Evolutionary conservation across 495 filamentous ascomycete species (phyloP), one percentile per base, ranked within the genome.

Genomic region (Hyaloscypha bicolor): DNA sequence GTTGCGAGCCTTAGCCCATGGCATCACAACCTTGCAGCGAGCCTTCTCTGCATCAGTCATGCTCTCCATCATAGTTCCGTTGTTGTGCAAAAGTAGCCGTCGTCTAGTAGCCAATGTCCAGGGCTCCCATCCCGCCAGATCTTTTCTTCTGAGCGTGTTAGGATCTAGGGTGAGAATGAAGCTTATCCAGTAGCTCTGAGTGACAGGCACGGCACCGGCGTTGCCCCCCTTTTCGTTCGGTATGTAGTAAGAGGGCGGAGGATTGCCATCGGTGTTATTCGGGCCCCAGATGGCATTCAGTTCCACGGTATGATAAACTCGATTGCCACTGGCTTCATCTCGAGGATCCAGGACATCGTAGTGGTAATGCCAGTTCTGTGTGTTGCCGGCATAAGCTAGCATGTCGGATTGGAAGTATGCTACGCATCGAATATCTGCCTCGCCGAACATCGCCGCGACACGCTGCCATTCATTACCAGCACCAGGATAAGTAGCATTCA

Each of bases 101-200:
- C 57, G 12, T 45, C 56, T 59, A 8, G 21, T 33, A 21, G 42
- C 33, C 12, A 52, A n/a, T 9, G 64, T 60, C 64, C 64, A 68
- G 9, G 62, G 35, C 12, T 42, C 33, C 85, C 85, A 88, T 65
- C 76, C 73, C 5, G 83, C 83, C 62, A 76, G 78, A 4, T 75
- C 79, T 5, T 71, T 33, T 16, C 73, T 64, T 33, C 81, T 77
- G 60, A 79, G 69, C 29, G 66, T 83, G 70, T 92, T 91, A 22
- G 89, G 89, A 74, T 92, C 79, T 64, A 86, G 83, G 1, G 81
- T 79, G 55, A 80, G 77, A 62, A 91, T 85, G 71, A 91, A 91
- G 69, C 87, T 90, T 2, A 85, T 83, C 87, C 86, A 90, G 72
- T 91, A 91, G 0, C 79, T 83, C 69, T 90, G 87, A 69, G 90